Conservation (phyloP, 768 basidiomycete species). For the Tylopilus intermedius region DNA sequence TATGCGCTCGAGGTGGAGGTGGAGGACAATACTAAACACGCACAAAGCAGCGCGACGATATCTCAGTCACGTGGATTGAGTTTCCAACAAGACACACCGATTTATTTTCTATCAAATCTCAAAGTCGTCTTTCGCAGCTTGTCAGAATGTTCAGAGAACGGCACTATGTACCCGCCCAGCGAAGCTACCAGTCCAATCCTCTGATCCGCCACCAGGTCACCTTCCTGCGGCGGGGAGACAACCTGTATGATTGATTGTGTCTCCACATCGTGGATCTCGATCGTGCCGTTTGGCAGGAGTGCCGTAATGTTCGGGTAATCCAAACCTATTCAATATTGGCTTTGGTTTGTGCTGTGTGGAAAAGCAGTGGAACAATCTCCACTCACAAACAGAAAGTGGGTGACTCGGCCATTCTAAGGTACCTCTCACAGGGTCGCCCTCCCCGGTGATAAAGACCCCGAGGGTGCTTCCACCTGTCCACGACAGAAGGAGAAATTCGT, state of each 20-base stretch:
- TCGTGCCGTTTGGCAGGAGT: conserved; percentile 69
- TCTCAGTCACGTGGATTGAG: conserved; percentile 24
- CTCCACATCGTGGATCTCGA: conserved; percentile 79
- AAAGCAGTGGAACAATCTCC: background rate
- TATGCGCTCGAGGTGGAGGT: conserved; percentile 6
- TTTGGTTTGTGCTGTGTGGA: background rate
- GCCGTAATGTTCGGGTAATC: conserved; percentile 81
- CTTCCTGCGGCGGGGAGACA: conserved; percentile 43
- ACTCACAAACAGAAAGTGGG: conserved; percentile 72
- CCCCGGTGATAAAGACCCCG: conserved; percentile 80
- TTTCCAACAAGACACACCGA: conserved; percentile 20
- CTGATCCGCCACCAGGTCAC: conserved; percentile 22
- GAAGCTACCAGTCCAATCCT: conserved; percentile 28
- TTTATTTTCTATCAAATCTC: conserved; percentile 22
- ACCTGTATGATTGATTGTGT: conserved; percentile 69
- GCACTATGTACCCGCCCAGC: conserved; percentile 38
- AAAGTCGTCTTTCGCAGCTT: conserved; percentile 36
- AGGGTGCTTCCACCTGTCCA: conserved; percentile 79
- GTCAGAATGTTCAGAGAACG: conserved; percentile 36
- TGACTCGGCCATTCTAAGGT: conserved; percentile 83
- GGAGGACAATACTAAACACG: conserved; percentile 11
- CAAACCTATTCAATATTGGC: conserved; percentile 47
- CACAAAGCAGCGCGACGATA: conserved; percentile 16
- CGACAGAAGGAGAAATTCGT: conserved; percentile 82
- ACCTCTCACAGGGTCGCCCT: conserved; percentile 85